These are phyloP conservation scores for Earliella scabrosa DNA, from an alignment of 1,284 basidiomycete genomes.

Conservation along the genomic window DNA sequence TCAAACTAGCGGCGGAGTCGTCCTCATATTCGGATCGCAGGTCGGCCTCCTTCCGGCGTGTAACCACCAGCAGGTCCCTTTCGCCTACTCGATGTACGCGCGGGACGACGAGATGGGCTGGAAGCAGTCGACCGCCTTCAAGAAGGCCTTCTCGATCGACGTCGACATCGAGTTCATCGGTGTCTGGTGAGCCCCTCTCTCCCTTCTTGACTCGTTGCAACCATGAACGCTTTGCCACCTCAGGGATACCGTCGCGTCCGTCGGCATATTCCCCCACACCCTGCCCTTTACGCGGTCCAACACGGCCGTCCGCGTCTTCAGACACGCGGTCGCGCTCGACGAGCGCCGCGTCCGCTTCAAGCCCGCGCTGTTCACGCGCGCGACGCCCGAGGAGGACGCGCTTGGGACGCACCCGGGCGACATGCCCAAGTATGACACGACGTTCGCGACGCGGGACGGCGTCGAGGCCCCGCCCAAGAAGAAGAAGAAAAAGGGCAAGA, in stretches of 20 bases:
- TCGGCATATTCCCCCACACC: constrained; percentile 47
- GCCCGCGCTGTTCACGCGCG: constrained; percentile 43
- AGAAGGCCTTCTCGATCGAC: constrained; percentile 50
- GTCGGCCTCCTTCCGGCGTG: constrained; percentile 59
- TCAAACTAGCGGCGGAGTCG: no score
- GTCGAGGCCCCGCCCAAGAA: not conserved
- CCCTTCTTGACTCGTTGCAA: not conserved
- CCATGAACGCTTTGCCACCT: not conserved
- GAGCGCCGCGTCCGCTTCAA: constrained; percentile 70
- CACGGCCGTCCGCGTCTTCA: constrained; percentile 59
- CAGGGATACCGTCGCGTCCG: constrained; percentile 52
- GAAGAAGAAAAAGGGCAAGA: not conserved
- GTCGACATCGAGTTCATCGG: constrained; percentile 56
- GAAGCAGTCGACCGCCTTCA: constrained; percentile 41
- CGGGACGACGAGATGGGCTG: constrained; percentile 38
- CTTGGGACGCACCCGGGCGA: constrained; percentile 50
- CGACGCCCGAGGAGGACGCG: constrained; percentile 23
- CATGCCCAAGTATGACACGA: constrained; percentile 41
- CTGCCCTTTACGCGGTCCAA: constrained; percentile 67
- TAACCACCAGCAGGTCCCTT: constrained; percentile 53
- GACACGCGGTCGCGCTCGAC: constrained; percentile 71
- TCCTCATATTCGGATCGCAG: constrained; percentile 2
- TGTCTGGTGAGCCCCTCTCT: constrained; percentile 45
- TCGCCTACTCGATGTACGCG: constrained; percentile 48
- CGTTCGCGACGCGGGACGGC: constrained; percentile 16